These are phyloP conservation scores for Trametes sp. DNA, from an alignment of 1,284 basidiomycete genomes.

Conservation along the genomic window DNA sequence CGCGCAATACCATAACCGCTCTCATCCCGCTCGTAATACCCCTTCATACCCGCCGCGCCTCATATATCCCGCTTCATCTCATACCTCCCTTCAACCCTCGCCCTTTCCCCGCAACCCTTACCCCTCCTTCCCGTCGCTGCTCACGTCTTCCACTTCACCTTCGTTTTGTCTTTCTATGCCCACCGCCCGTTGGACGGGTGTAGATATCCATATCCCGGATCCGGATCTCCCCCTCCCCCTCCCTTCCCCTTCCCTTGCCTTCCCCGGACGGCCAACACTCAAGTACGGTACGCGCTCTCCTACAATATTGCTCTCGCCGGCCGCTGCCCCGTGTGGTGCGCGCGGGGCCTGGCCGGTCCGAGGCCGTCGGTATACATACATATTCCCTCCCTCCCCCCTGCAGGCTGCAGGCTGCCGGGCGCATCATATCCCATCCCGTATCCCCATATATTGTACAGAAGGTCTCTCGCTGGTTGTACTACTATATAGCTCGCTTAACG, in stretches of 20 bases:
- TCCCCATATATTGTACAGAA: slow-evolving; percentile 22
- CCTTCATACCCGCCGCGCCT: slow-evolving; percentile 22
- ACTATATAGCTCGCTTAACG: slow-evolving; percentile 22
- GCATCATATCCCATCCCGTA: too few relatives aligned
- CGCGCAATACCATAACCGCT: slow-evolving; percentile 11
- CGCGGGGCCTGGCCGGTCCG: background rate
- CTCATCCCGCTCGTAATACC: slow-evolving; percentile 22
- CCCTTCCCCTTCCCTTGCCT: background rate
- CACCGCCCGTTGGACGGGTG: slow-evolving; percentile 16
- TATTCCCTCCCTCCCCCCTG: background rate
- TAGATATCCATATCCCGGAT: too few relatives aligned
- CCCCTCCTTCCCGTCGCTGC: background rate
- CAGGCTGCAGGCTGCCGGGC: too few relatives aligned
- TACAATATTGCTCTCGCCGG: background rate
- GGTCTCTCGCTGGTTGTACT: slow-evolving; percentile 18
- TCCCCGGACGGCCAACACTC: background rate
- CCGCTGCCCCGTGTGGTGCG: background rate
- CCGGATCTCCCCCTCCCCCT: background rate
- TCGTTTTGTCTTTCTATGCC: background rate
- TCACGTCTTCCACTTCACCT: background rate
- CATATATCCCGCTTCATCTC: slow-evolving; percentile 22
- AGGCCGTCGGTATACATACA: slow-evolving; percentile 1
- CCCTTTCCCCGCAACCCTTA: too few relatives aligned
- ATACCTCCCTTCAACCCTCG: background rate
- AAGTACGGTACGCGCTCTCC: background rate